Conservation (phyloP, 495 filamentous ascomycete species). For the Xylaria nigripes region DNA sequence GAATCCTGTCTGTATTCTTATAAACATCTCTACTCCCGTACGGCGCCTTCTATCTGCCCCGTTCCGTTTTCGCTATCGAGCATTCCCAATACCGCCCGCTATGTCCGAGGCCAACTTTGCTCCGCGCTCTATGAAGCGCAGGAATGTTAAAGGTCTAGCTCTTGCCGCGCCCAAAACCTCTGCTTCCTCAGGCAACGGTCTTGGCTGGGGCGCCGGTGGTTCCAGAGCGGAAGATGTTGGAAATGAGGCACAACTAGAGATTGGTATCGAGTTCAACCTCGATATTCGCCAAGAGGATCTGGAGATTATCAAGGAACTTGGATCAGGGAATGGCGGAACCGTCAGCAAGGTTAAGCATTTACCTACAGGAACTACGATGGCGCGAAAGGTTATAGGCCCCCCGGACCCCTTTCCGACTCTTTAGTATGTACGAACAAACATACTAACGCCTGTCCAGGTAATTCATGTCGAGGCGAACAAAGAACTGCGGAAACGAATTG, state of each 20-base stretch:
- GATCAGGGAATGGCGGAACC: slow-evolving; percentile 92
- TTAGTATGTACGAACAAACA: not conserved
- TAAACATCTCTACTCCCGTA: not conserved
- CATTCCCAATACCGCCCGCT: slow-evolving; percentile 23
- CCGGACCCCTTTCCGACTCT: slow-evolving; percentile 1
- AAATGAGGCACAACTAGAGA: slow-evolving; percentile 71
- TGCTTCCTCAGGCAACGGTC: slow-evolving; percentile 42
- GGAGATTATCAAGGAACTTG: slow-evolving; percentile 86
- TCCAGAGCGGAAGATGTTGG: slow-evolving; percentile 46
- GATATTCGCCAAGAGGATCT: slow-evolving; percentile 89
- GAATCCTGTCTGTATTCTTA: slow-evolving; percentile 2
- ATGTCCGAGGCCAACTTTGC: slow-evolving; percentile 78
- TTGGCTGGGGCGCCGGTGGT: slow-evolving; percentile 47
- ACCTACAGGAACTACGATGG: slow-evolving; percentile 92
- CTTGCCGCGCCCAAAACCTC: slow-evolving; percentile 50
- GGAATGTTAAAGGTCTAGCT: slow-evolving; percentile 93
- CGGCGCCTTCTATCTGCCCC: not conserved
- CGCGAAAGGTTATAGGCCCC: slow-evolving; percentile 66
- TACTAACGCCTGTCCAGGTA: slow-evolving; percentile 49
- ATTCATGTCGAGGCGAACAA: slow-evolving; percentile 98
- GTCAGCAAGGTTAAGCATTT: slow-evolving; percentile 96
- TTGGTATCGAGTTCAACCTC: slow-evolving; percentile 91
- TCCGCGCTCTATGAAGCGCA: slow-evolving; percentile 88
- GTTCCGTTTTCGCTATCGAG: not conserved
- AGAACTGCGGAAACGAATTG: slow-evolving; percentile 89